These are phyloP conservation scores for Rubroshorea leprosula DNA, from an alignment of 345 rosid genomes.

Conservation along the genomic window DNA sequence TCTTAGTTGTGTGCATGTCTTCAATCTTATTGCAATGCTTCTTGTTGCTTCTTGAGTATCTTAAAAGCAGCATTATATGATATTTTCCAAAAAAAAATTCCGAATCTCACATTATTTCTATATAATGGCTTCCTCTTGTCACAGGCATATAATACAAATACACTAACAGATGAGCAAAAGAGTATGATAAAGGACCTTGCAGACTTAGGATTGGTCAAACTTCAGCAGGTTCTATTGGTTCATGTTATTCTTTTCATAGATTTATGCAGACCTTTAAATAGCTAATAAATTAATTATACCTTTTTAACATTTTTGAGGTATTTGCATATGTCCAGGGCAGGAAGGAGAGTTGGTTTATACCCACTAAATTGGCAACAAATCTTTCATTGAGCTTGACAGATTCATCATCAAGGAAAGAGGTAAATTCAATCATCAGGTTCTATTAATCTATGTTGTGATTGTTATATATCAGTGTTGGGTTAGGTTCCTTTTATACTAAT, in stretches of 20 bases:
- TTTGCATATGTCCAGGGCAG: slow-evolving; percentile 53
- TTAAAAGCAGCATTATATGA: not conserved
- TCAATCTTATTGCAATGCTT: not conserved
- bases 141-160: slow-evolving; percentile 81
- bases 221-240: slow-evolving; percentile 68
- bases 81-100: not conserved
- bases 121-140: slow-evolving; percentile 4
- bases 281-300: not conserved
- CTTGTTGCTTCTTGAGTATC: slow-evolving; percentile 9
- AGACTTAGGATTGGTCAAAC: slow-evolving; percentile 93
- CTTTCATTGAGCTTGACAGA: slow-evolving; percentile 85
- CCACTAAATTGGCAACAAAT: slow-evolving; percentile 86
- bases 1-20: not conserved
- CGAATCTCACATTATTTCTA: not conserved
- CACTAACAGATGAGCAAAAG: slow-evolving; percentile 72
- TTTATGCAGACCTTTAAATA: not conserved
- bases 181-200: slow-evolving; percentile 76
- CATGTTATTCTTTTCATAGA: slow-evolving; percentile 5
- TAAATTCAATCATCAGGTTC: slow-evolving; percentile 25
- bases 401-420: slow-evolving; percentile 83
- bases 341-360: slow-evolving; percentile 95
- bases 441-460: not conserved
- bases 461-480: not conserved
- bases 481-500: no score
- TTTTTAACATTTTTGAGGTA: slow-evolving; percentile 7